Base-by-base conservation (phyloP, 1,284 basidiomycete genomes). In the Hemileia vastatrix region DNA sequence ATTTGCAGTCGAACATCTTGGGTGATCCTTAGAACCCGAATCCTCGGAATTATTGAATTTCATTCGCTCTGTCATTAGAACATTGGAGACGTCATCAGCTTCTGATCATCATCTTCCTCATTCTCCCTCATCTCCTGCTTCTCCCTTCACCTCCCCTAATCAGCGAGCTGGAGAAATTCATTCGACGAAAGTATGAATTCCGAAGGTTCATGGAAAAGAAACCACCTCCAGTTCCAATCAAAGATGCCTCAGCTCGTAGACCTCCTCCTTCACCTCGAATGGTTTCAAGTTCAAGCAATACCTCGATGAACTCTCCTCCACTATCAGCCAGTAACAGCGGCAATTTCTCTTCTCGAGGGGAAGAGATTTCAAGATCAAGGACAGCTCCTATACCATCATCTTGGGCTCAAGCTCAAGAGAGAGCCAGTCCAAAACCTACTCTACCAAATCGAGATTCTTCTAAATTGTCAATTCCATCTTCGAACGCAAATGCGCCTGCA, bases 91-190 rank as follows among this genome's bases (percentile, higher is more conserved):
- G n/a, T n/a, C n/a, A n/a, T n/a, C n/a, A n/a, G n/a, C n/a, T n/a
- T n/a, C n/a, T n/a, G n/a, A n/a, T n/a, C n/a, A n/a, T n/a, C n/a
- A n/a, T n/a, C n/a, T n/a, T n/a, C n/a, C n/a, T n/a, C n/a, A n/a
- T n/a, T n/a, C n/a, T n/a, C n/a, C n/a, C n/a, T n/a, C n/a, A 9
- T 40, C 15, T 40, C 36, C 36, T 9, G 15, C 8, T 40, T 40
- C 36, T 40, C 36, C 27, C 27, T 27, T 27, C 27, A 27, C 36
- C 36, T 40, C 36, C 36, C 36, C 8, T 15, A 9, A 24, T 69
- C 47, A 87, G 86, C 67, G 88, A 91, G 65, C 79, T 91, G 32
- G 88, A 91, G 76, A 84, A 83, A 71, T 90, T 83, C 76, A 90
- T 91, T 67, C 83, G 89, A 66, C 80, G 86, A 84, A 77, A 70